Base-by-base conservation (phyloP, 2,329 filamentous ascomycete genomes). In the Fusarium sp. region DNA sequence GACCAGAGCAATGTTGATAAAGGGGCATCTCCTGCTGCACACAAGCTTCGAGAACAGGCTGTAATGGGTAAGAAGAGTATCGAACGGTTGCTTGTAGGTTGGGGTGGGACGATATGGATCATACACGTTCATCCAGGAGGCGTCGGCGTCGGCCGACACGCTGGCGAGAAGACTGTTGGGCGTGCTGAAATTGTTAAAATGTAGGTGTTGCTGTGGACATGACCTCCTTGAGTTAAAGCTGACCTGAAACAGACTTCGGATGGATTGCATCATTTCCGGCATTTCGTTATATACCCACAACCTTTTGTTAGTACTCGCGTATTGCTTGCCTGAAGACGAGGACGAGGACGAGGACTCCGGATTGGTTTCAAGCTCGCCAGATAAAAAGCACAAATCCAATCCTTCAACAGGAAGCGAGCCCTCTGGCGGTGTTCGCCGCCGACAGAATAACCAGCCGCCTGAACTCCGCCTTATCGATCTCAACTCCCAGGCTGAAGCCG, bases 211-310 rank as follows among this genome's bases (percentile, higher is more conserved):
- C 35, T 56, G 44, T 35, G 28, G 4, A 31, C 24, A 73, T 95
- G 92, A 83, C 38, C 18, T 39, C 47, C 7, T 22, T 26, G n/a
- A 82, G 93, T 94, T 92, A 24, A 47, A 87, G 30, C 65, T 65
- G n/a, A 73, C 63, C 14, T 57, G 35, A 5, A 30, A 16, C 75
- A 97, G 94, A 84, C 89, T 98, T 83, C 93, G 95, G 79, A 97
- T 96, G 83, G 96, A 99, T 85, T 98, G 96, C 86, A 95, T 97
- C 81, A 94, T 99, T 86, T 97, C 96, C 80, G 96, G 96, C 78
- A 92, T 99, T 82, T 97, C 95, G 73, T 88, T 99, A 83, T 98
- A 98, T 90, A 97, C 95, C 80, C 94, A 94, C 80, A 96, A 90
- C 79, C 87, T 97, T 75, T 88, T 99, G 82, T 89, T 97, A 77